Evolutionary conservation across 2,329 filamentous ascomycete genomes (phyloP).

Genomic region (Ceratocystis albifundus): DNA sequence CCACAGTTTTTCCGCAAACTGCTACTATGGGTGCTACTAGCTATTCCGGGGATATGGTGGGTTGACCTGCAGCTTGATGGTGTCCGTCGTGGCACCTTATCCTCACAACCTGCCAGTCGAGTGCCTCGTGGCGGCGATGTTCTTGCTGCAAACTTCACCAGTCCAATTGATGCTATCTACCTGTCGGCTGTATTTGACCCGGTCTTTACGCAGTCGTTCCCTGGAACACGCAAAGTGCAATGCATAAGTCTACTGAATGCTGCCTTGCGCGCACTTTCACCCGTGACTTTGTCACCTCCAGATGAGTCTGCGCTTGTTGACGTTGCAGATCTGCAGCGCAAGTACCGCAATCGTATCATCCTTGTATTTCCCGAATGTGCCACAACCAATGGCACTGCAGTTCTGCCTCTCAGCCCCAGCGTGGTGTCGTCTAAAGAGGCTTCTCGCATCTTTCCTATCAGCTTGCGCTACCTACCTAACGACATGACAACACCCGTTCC

Average conservation of each 20-base stretch:
- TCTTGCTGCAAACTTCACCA: conserved; percentile 84
- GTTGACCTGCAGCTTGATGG: conserved; percentile 96
- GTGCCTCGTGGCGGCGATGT: conserved; percentile 70
- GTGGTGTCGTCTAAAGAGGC: conserved; percentile 55
- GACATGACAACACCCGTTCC: conserved; percentile 89
- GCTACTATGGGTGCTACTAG: conserved; percentile 75
- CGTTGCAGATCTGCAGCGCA: conserved; percentile 49
- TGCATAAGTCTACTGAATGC: conserved; percentile 66
- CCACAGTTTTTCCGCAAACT: conserved; percentile 59
- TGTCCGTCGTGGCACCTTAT: conserved; percentile 79
- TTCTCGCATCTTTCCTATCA: conserved; percentile 79
- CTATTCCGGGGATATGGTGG: conserved; percentile 92
- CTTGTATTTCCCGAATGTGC: conserved; percentile 89
- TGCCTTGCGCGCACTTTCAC: conserved; percentile 58
- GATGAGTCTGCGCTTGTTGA: conserved; percentile 44
- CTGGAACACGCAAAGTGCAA: conserved; percentile 59
- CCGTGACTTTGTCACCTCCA: conserved; percentile 40
- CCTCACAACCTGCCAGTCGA: conserved; percentile 58
- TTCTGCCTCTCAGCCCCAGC: conserved; percentile 70
- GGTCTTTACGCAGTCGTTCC: conserved; percentile 80
- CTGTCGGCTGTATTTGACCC: conserved; percentile 93
- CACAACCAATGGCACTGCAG: conserved; percentile 84
- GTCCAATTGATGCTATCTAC: conserved; percentile 85
- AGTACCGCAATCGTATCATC: conserved; percentile 63
- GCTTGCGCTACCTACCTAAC: conserved; percentile 73